Conservation (phyloP, 2,329 filamentous ascomycete genomes). For the Macrophomina phaseolina region DNA sequence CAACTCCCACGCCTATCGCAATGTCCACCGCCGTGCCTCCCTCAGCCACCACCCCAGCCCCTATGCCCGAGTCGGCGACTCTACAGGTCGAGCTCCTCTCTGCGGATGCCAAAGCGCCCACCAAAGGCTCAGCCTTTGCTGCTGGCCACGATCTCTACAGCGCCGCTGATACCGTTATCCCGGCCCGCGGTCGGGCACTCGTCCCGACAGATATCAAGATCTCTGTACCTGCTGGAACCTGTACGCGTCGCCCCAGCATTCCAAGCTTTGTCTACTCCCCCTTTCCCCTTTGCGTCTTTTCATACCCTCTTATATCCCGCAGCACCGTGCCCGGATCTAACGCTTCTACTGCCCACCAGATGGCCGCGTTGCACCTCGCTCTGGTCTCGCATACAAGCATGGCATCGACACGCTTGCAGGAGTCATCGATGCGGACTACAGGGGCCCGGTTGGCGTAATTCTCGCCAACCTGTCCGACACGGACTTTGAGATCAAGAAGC, state of each 20-base stretch:
- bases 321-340: not conserved
- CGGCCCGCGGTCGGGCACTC: conserved; percentile 80
- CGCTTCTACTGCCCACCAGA: conserved; percentile 57
- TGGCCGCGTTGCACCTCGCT: conserved; percentile 86
- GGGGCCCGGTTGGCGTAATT: conserved; percentile 90
- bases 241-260: conserved; percentile 56
- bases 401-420: conserved; percentile 96
- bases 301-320: not conserved
- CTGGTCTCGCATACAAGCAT: conserved; percentile 90
- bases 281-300: not conserved
- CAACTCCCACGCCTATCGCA: conserved; percentile 42
- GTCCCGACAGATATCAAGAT: conserved; percentile 93
- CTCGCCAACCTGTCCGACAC: conserved; percentile 89
- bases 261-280: conserved; percentile 8
- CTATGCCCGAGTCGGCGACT: conserved; percentile 53
- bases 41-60: conserved; percentile 34
- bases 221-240: conserved; percentile 87
- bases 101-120: conserved; percentile 78
- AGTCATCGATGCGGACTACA: conserved; percentile 97
- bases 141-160: conserved; percentile 95
- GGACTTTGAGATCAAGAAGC: conserved; percentile 81
- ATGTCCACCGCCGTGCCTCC: conserved; percentile 32
- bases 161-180: conserved; percentile 74
- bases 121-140: conserved; percentile 84
- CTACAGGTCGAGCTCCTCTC: conserved; percentile 90